Base-by-base conservation (phyloP, 148 eudicot genomes). In the Selenicereus undatus region DNA sequence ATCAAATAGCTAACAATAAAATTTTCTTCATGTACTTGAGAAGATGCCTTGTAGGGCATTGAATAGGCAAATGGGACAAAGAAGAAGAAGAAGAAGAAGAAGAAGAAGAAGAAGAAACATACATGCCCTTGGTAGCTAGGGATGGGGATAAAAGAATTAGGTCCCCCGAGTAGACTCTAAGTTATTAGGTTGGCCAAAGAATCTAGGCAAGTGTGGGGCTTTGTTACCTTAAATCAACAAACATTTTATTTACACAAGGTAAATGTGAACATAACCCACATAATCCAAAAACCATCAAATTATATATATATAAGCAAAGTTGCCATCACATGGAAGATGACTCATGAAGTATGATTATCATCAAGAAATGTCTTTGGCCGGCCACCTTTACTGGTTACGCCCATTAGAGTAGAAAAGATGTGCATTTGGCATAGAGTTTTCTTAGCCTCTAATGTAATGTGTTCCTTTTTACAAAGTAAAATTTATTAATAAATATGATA, bases 311-410 rank as follows among this genome's bases (percentile, higher is more conserved):
- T 30, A 58, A 29, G 36, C 3, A 48, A 48, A 77, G 22, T 51
- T 48, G 30, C 27, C 14, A 69, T 35, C 48, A 36, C 74, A 71
- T 71, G 74, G 20, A 11, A 42, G 26, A 26, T 73, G 77, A 80
- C 52, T 80, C 77, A 80, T 26, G 81, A 73, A 80, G 60, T 48
- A 80, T 72, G 71, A 80, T 73, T n/a, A 26, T 32, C 26, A 32
- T 8, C 48, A 51, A 54, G 76, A 79, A 32, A 78, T 64, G 64
- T 78, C 10, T 20, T 9, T 64, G 82, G 82, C 62, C 82, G 82
- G 82, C 82, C 9, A 79, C 21, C 70, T 79, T 79, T 39, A 71
- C 29, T 56, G 20, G 6, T 56, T 56, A 16, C 62, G 6, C 22
- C 58, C 58, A 52, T 56, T 14, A n/a, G 62, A 16, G 7, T 14